These are phyloP conservation scores for Eudorina sp. DNA, from an alignment of 139 green algal genomes.

Conservation along the genomic window DNA sequence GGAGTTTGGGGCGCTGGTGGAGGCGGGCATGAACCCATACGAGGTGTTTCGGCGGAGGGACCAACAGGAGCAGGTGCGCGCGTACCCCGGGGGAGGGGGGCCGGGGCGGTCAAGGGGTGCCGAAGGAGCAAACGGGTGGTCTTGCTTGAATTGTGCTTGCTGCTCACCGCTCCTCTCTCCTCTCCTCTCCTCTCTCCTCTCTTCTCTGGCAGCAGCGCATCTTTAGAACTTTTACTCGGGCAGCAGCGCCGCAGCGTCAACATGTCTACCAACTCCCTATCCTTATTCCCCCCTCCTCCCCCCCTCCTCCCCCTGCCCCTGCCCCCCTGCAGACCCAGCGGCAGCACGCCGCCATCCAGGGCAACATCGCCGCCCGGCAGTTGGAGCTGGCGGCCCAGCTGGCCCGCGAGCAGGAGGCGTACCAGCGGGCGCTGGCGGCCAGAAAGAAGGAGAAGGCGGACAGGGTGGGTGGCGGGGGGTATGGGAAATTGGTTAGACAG, in stretches of 20 bases:
- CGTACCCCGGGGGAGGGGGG: neutral
- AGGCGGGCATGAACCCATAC: slow-evolving; percentile 75
- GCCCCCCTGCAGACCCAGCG: slow-evolving; percentile 6
- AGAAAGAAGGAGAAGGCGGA: slow-evolving; percentile 28
- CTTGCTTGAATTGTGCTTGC: neutral
- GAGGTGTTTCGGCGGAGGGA: slow-evolving; percentile 66
- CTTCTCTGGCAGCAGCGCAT: too few relatives aligned
- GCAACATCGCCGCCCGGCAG: slow-evolving; percentile 54
- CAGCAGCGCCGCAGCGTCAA: too few relatives aligned
- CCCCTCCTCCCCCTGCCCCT: neutral
- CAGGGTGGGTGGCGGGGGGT: neutral
- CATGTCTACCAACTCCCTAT: neutral
- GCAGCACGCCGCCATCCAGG: slow-evolving; percentile 30
- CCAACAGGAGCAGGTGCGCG: slow-evolving; percentile 49
- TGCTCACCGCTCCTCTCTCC: neutral
- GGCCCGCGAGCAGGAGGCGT: slow-evolving; percentile 62
- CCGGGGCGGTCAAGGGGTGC: neutral
- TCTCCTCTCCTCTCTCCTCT: neutral
- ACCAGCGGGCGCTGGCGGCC: slow-evolving; percentile 40
- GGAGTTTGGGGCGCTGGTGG: slow-evolving; percentile 63
- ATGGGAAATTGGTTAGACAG: too few relatives aligned
- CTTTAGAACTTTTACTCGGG: too few relatives aligned
- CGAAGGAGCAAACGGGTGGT: neutral
- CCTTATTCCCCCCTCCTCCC: neutral
- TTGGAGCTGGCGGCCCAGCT: slow-evolving; percentile 58